Percentiles rank a stretch among this genome's conserved stretches.
Conservation (phyloP, 2,329 filamentous ascomycete genomes). For the Elsinoe necatrix region DNA sequence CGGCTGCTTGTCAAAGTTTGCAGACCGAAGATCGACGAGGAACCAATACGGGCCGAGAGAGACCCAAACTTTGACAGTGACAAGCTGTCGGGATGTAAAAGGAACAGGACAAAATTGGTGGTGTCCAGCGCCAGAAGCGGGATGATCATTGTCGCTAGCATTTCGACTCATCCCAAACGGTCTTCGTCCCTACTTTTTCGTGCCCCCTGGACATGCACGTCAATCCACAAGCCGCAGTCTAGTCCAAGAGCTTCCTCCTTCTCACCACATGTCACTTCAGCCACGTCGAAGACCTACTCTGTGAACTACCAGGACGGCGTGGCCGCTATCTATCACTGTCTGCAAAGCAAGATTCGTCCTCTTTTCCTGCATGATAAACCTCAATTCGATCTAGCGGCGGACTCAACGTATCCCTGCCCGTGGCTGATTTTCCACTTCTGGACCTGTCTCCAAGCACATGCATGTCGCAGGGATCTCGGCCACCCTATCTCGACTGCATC, state of each 20-base stretch:
- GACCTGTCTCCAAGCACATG: slow-evolving; percentile 6
- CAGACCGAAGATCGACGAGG: neutral
- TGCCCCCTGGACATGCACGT: slow-evolving; percentile 10
- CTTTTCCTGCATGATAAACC: slow-evolving; percentile 1
- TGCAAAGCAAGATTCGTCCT: slow-evolving; percentile 5
- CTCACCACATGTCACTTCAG: neutral
- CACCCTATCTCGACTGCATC: neutral
- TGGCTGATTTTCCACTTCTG: slow-evolving; percentile 13
- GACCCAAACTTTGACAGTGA: neutral
- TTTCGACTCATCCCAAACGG: slow-evolving; percentile 6
- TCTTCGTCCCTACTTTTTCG: neutral
- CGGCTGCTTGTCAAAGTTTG: slow-evolving; percentile 7
- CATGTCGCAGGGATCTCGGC: slow-evolving; percentile 11
- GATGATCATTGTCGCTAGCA: slow-evolving; percentile 12
- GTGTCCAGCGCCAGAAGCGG: neutral
- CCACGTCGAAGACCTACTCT: neutral
- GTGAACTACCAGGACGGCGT: slow-evolving; percentile 7
- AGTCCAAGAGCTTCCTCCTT: slow-evolving; percentile 10
- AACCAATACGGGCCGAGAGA: slow-evolving; percentile 7
- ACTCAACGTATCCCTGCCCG: slow-evolving; percentile 10
- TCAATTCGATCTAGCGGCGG: slow-evolving; percentile 2
- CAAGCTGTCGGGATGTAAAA: neutral
- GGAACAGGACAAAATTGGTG: neutral
- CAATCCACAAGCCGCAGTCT: slow-evolving; percentile 12
- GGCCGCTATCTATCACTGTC: slow-evolving; percentile 4